phyloP scores from a whole-genome alignment of 2,329 filamentous ascomycete genomes.

The Sporothrix pseudoabietina region DNA sequence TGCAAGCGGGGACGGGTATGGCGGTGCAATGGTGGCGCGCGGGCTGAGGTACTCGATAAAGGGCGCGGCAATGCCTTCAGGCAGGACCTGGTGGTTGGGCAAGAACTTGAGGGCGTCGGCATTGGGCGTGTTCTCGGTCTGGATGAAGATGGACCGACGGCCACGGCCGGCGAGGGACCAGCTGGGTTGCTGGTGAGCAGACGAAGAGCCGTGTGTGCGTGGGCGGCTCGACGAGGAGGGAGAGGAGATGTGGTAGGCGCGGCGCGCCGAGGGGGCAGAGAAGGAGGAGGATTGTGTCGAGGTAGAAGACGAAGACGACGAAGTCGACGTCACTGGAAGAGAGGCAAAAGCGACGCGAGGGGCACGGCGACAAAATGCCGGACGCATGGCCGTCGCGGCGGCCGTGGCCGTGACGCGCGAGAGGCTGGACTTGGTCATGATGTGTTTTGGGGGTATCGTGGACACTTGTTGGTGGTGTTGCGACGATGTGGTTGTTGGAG shows the following conservation, averaged over 20 bases:
- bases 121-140: conserved; percentile 93
- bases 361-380: conserved; percentile 32
- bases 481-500: conserved; percentile 2
- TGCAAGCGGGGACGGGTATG: conserved; percentile 87
- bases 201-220: conserved; percentile 35
- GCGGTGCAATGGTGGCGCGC: conserved; percentile 82
- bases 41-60: conserved; percentile 93
- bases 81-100: conserved; percentile 84
- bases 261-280: not conserved
- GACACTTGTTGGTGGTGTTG: not conserved
- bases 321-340: conserved; percentile 13
- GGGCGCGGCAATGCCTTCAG: conserved; percentile 68
- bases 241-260: conserved; percentile 28
- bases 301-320: not conserved
- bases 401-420: conserved; percentile 33
- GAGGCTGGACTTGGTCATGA: conserved; percentile 38
- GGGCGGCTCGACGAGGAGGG: conserved; percentile 36
- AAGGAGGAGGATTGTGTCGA: not conserved
- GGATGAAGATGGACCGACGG: conserved; percentile 87
- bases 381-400: conserved; percentile 33
- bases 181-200: conserved; percentile 29
- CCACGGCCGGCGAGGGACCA: conserved; percentile 39
- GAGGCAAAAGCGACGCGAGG: conserved; percentile 30
- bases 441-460: not conserved
- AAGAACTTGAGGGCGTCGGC: conserved; percentile 95